Base-by-base conservation (phyloP, 306 rosid genomes). In the Cicer pinnatifidum region DNA sequence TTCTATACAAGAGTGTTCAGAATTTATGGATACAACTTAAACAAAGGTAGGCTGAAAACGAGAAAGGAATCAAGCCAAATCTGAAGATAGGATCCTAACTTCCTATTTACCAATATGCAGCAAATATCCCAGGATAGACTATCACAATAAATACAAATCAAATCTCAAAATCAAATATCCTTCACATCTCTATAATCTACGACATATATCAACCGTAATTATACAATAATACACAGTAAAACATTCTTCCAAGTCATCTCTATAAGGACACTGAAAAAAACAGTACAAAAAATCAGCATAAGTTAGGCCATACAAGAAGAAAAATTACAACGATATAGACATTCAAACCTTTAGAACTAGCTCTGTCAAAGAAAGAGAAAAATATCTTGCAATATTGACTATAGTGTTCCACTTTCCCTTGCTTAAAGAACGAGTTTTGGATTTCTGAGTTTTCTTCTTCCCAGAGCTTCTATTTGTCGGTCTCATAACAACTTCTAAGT, bases 341-440 rank as follows among this genome's bases (percentile, higher is more conserved):
- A 51, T 62, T 65, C 73, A 71, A 82, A 95, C 99, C 97, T 91
- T 91, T 67, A 95, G 54, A 72, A 85, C 88, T 53, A 95, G 68
- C 84, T 88, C 86, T 16, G 88, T 88, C 79, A 95, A 67, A 81
- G 85, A 76, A 83, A 95, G 69, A 1, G 97, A 95, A 50, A 95
- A 73, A 85, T 87, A 91, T 88, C 85, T 84, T 44, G 97, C 93
- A 85, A 95, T 57, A 52, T 85, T 88, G 75, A 86, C 87, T 39
- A 86, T 82, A 56, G 84, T 84, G 89, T 80, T 91, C 93, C 89
- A 90, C 83, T 91, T 95, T 50, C 96, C 96, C 83, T 77, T 77
- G 79, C 92, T 80, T 20, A 89, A 85, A 63, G 78, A 13, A 33
- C 81, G 88, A 46, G 75, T 6, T 43, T 79, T 88, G 7, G 96